Percentiles rank a stretch among this genome's conserved stretches.
Conservation (phyloP, 2,329 filamentous ascomycete species). For the Colletotrichum echinochloae region DNA sequence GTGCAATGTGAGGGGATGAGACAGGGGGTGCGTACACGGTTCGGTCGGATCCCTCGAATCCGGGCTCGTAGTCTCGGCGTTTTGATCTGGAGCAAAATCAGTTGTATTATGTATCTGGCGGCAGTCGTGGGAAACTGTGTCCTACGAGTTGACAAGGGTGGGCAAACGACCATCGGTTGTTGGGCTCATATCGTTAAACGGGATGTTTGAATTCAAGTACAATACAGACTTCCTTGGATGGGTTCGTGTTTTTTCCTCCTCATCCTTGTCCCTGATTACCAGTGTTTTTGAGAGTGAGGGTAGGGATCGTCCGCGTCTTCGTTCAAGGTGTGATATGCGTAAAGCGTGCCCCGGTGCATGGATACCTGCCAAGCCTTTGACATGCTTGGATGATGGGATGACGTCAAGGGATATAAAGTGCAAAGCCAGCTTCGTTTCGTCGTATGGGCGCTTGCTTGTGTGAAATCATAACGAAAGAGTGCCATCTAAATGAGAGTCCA, state of each 20-base stretch:
- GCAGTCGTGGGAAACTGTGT: constrained; percentile 24
- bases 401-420: constrained; percentile 7
- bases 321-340: background rate
- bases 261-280: background rate
- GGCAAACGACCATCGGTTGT: constrained; percentile 16
- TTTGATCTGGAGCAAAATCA: background rate
- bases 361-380: constrained; percentile 25
- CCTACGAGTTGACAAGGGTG: constrained; percentile 28
- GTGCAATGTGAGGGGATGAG: background rate
- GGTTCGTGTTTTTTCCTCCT: background rate
- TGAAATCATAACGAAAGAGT: background rate
- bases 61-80: background rate
- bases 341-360: background rate
- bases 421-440: constrained; percentile 1
- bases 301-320: background rate
- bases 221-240: constrained; percentile 14
- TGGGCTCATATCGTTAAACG: constrained; percentile 20
- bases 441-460: background rate
- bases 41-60: background rate
- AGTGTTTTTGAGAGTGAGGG: background rate
- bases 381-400: constrained; percentile 17
- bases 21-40: background rate
- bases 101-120: constrained; percentile 25
- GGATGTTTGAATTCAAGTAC: constrained; percentile 24
- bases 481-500: background rate